Conservation (phyloP, 164 flowering plant genomes). For the Cinnamomum chago region DNA sequence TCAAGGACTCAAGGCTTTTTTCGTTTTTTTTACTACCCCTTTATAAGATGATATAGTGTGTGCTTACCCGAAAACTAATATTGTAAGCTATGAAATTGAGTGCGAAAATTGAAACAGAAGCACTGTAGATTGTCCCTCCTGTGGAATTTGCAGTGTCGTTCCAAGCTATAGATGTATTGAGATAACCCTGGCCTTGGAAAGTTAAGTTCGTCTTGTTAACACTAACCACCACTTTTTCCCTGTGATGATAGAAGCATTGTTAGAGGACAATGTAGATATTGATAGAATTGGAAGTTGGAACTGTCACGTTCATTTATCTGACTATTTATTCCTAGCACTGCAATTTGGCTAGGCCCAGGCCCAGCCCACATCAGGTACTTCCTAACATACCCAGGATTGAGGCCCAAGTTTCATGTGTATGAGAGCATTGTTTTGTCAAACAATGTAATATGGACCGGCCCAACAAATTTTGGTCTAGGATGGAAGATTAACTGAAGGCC, state of each 20-base stretch:
- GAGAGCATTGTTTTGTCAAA: too few species aligned
- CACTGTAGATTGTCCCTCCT: conserved; percentile 60
- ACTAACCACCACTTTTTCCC: conserved; percentile 67
- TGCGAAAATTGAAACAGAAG: conserved; percentile 54
- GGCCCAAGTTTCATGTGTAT: background rate
- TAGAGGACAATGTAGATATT: too few species aligned
- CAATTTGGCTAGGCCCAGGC: too few species aligned
- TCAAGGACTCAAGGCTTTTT: too few species aligned
- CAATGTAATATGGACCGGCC: too few species aligned
- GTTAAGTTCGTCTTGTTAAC: conserved; percentile 64
- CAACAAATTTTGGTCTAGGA: too few species aligned
- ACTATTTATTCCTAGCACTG: background rate
- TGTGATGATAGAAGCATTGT: conserved; percentile 20
- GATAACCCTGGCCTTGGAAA: conserved; percentile 67
- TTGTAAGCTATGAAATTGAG: conserved; percentile 65
- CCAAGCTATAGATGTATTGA: conserved; percentile 59
- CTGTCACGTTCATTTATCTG: background rate
- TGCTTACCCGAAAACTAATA: conserved; percentile 64
- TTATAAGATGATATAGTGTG: background rate
- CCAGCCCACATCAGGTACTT: background rate
- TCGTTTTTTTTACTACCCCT: too few species aligned
- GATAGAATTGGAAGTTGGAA: background rate
- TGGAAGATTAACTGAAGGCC: too few species aligned
- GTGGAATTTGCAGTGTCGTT: conserved; percentile 85
- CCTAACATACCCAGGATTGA: background rate